phyloP scores from a whole-genome alignment of 169 alveolate species.

The Eimeria acervulina region DNA sequence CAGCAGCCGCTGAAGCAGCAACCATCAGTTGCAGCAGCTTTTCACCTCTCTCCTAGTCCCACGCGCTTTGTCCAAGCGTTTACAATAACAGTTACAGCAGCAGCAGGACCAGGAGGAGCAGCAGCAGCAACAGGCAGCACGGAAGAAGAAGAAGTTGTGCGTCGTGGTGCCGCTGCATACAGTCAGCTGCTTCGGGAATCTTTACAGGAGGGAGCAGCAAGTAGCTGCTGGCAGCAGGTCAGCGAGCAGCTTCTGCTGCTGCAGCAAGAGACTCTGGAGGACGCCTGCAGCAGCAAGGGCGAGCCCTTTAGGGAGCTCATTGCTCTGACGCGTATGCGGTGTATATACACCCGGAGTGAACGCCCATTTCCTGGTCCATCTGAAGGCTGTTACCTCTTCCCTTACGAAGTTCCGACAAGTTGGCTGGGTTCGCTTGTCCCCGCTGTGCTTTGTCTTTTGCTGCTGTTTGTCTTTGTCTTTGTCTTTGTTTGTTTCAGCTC shows the following conservation, averaged over 20 bases:
- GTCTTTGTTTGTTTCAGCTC: too few species aligned
- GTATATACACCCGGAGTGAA: slow-evolving; percentile 74
- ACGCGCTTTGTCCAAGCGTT: neutral
- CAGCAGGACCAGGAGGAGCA: slow-evolving; percentile 3
- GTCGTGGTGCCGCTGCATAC: slow-evolving; percentile 40
- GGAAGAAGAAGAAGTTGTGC: slow-evolving; percentile 17
- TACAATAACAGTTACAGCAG: neutral
- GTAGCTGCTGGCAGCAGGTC: slow-evolving; percentile 74
- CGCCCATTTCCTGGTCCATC: slow-evolving; percentile 61
- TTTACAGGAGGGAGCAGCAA: slow-evolving; percentile 13
- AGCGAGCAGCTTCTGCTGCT: slow-evolving; percentile 46
- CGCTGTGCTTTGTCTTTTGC: too few species aligned
- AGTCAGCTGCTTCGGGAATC: slow-evolving; percentile 8
- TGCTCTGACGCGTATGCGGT: slow-evolving; percentile 73
- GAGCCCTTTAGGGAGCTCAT: slow-evolving; percentile 77
- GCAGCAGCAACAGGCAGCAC: neutral
- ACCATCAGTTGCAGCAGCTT: neutral
- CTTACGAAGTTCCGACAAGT: slow-evolving; percentile 44
- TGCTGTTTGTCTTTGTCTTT: too few species aligned
- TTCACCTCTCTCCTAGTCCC: neutral
- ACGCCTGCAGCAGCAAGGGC: slow-evolving; percentile 80
- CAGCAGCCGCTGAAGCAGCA: neutral
- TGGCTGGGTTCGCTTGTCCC: slow-evolving; percentile 26
- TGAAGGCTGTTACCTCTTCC: slow-evolving; percentile 73
- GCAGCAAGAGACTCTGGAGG: slow-evolving; percentile 59